Evolutionary conservation across 106 monocot genomes (phyloP), one percentile per base, ranked within the genome.

Genomic region (Hemerocallis citrina): DNA sequence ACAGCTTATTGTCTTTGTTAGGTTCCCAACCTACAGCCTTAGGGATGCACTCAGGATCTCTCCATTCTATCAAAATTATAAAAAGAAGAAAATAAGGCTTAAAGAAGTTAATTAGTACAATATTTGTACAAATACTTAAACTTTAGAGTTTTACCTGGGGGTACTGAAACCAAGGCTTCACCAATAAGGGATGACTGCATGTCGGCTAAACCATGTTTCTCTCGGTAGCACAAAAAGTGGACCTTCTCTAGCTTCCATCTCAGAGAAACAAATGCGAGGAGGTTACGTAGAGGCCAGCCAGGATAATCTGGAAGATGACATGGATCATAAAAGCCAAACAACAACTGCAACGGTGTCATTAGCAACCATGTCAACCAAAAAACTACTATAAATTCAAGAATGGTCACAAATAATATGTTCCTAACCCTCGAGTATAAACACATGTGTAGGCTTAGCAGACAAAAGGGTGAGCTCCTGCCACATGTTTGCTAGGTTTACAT

Each of bases 291-390:
- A 42, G 92, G 88, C 98, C 98, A 98, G 3, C 98, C 98, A 70
- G 98, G 98, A 73, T 88, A 75, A 49, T 40, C 73, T 66, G 75
- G 65, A 59, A 63, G 65, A 72, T 81, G 74, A 46, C 79, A 88
- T 56, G 88, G 88, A 82, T 98, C 98, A 73, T 98, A 98, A 68
- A 98, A 98, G 29, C 98, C 92, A 71, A 79, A 98, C 44, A 98
- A 57, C 51, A 92, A 28, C 98, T 98, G 81, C 69, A 79, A 13
- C 22, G 62, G 15, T n/a, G 61, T 42, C 42, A 24, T 3, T 20
- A 43, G 16, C 12, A 21, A 54, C 47, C 56, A 30, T 10, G 21
- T 63, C 40, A 54, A 48, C 17, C 43, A 52, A 57, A 57, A 8
- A 35, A 36, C 3, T 21, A 10, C 14, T 16, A 31, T 32, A 32